phyloP scores from a whole-genome alignment of 1,284 basidiomycete genomes.

The Ceratobasidium sp. region DNA sequence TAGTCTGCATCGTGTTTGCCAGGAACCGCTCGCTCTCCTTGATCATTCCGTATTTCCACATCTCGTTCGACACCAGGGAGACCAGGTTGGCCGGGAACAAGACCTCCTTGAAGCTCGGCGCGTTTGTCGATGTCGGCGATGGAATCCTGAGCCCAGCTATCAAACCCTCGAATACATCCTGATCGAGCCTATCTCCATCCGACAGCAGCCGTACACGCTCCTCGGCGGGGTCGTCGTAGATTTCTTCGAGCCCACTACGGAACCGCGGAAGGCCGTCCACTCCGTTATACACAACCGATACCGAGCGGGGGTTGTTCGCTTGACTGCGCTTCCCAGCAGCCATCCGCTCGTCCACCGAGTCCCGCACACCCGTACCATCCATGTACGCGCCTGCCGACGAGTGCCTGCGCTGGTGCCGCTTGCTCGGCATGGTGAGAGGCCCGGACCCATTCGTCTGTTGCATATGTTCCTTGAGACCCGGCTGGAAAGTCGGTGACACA shows the following conservation, averaged over 20 bases:
- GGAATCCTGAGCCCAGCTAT: constrained; percentile 95
- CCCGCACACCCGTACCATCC: constrained; percentile 68
- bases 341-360: constrained; percentile 83
- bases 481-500: constrained; percentile 83
- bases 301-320: constrained; percentile 83
- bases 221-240: constrained; percentile 90
- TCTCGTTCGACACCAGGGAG: constrained; percentile 97
- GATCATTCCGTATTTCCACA: constrained; percentile 99
- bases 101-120: constrained; percentile 95
- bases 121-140: constrained; percentile 88
- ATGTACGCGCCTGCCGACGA: constrained; percentile 85
- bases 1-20: constrained; percentile 98
- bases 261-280: constrained; percentile 77
- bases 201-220: constrained; percentile 96
- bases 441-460: constrained; percentile 52
- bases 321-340: constrained; percentile 78
- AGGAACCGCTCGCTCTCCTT: constrained; percentile 97
- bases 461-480: constrained; percentile 59
- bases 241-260: constrained; percentile 78
- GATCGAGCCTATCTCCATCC: constrained; percentile 90
- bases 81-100: constrained; percentile 99
- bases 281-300: constrained; percentile 89
- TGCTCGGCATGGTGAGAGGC: constrained; percentile 52
- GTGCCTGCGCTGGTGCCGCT: constrained; percentile 81
- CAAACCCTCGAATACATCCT: constrained; percentile 92